Base-by-base conservation (phyloP, 371 early-diverging fungal species). In the Capniomyces stellatus region DNA sequence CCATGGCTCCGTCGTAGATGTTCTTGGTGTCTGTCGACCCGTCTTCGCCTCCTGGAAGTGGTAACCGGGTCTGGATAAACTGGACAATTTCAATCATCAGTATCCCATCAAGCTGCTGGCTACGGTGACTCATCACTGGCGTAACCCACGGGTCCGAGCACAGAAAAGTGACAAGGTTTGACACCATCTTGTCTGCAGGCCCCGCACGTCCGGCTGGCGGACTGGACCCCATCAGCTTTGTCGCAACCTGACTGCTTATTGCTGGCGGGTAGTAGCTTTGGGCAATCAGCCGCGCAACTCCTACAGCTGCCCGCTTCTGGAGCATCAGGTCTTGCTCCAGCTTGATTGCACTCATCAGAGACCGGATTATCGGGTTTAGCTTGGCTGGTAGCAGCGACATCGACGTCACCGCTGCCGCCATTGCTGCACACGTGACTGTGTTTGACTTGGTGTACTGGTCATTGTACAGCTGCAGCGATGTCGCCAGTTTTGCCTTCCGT, bases 341-440 rank as follows among this genome's bases (percentile, higher is more conserved):
- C 65, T 91, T 87, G 51, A 94, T 75, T 12, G 85, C 76, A 54
- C 82, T 79, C 91, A 92, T 94, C 24, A 96, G 70, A 46, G 86
- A 71, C 22, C 89, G 78, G 46, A 94, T 78, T 12, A 96, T 70
- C 2, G 86, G 83, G 55, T 83, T 90, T 12, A 92, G 73, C 61
- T 88, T 91, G 1, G 72, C 52, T 3, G 95, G 94, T 12, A 94
- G 66, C 1, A 63, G 68, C 10, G 85, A 87, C 13, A 91, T 58
- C 15, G 79, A 75, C 3, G 89, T 80, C 1, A 89, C 77, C 1
- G 95, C 91, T 0, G 85, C 77, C 4, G 93, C 85, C 24, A 83
- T 71, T n/a, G 82, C 74, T 0, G 90, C 84, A 47, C 73, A 69
- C 2, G 81, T 82, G 25, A 81, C 74, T 19, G 77, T 76, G 43